Base-by-base conservation (phyloP, 768 basidiomycete genomes). In the Antrodiella citrinella region DNA sequence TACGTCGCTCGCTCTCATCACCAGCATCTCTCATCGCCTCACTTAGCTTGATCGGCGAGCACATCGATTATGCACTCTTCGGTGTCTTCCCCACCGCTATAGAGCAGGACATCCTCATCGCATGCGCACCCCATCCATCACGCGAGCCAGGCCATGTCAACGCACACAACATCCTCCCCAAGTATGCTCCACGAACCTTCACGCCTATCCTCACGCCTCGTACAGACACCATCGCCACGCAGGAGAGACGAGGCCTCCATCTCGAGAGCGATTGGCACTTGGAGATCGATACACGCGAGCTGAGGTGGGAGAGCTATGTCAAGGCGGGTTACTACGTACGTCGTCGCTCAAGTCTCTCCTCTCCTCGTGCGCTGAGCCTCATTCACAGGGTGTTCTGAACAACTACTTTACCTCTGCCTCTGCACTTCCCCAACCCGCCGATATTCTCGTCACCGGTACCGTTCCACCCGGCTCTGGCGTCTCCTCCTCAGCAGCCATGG, bases 401-500 rank as follows among this genome's bases (percentile, higher is more conserved):
- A 71, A 74, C 47, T 78, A 80, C 60, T 85, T 86, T 55, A 52
- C 70, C 25, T 18, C 15, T 5, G 7, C n/a, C 5, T 18, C 15
- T 43, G 41, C 7, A 18, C 41, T 9, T 5, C 85, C 84, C 10
- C 65, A 75, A 12, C 76, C 82, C 3, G 78, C 86, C n/a, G 80
- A 92, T 56, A 57, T 91, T 9, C 72, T 92, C 3, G 80, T 91
- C 10, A 81, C 82, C 0, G 93, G 93, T 1, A 78, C 83, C 10
- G 85, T 96, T 2, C 92, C 92, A 0, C 78, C 88, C 2, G 93
- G 91, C 0, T 86, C 88, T 0, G 92, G 93, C 0, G 69, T 95
- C 3, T 91, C 87, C 4, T 91, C 87, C 12, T 91, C 87, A 55
- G 88, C 90, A 0, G 92, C 92, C 0, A 86, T 95, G 81, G 89